phyloP scores from a whole-genome alignment of 2,329 filamentous ascomycete species.

The Aspergillus pseudonomiae region DNA sequence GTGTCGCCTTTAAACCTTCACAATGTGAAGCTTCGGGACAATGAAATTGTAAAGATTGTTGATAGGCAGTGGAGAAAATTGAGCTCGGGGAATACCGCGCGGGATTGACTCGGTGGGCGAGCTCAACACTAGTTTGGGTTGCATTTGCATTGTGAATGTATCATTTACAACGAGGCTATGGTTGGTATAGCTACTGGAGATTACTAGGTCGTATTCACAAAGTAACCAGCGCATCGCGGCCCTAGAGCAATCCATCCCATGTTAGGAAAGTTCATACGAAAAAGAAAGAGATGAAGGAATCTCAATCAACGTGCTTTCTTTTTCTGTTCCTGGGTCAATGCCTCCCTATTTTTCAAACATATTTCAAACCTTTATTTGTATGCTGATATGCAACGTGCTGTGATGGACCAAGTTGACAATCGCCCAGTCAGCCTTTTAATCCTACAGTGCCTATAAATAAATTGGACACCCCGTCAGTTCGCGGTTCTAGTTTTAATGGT shows the following conservation, averaged over 20 bases:
- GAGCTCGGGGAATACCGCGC: background rate
- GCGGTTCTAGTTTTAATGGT: background rate
- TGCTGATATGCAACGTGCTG: background rate
- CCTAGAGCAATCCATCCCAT: background rate
- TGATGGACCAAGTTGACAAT: background rate
- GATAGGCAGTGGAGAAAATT: background rate
- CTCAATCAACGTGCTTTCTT: background rate
- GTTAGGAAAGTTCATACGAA: too few relatives aligned
- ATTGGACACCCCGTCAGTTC: background rate
- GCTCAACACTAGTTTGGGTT: background rate
- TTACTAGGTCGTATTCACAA: background rate
- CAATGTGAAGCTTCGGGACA: background rate
- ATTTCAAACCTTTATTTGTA: background rate
- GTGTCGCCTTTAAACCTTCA: background rate
- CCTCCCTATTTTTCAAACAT: too few relatives aligned
- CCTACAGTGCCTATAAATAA: background rate
- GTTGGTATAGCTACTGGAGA: background rate
- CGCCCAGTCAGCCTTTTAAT: background rate
- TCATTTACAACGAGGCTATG: background rate
- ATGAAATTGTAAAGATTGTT: background rate
- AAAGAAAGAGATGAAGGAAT: background rate
- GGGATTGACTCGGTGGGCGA: background rate
- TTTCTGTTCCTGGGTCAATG: background rate
- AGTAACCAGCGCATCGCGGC: background rate
- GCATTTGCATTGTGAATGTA: background rate